Evolutionary conservation across 2,329 filamentous ascomycete species (phyloP).

Genomic region (Ophiostoma himal-ulmi): DNA sequence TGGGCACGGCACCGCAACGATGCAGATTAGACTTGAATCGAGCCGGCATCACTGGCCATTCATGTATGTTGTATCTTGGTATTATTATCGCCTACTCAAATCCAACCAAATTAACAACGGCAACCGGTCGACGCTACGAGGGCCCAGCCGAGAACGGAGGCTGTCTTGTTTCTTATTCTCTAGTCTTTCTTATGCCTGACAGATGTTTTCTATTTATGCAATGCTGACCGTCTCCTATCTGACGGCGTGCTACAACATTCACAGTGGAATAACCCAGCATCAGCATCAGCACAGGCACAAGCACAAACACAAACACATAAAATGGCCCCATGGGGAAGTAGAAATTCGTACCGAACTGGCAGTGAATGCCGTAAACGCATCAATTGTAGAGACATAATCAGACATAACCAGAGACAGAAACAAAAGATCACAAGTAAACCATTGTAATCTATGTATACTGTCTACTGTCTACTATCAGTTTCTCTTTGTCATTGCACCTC

Average conservation of each 20-base stretch:
- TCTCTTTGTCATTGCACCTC: slow-evolving; percentile 1
- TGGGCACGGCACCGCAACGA: too few species aligned
- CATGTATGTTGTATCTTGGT: not conserved
- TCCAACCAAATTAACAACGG: not conserved
- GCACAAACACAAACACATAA: not conserved
- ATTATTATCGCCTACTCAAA: not conserved
- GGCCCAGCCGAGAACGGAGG: slow-evolving; percentile 5
- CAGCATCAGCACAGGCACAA: too few species aligned
- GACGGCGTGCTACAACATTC: not conserved
- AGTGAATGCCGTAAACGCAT: not conserved
- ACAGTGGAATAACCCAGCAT: not conserved
- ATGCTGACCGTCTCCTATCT: not conserved
- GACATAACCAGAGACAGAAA: not conserved
- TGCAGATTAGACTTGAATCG: not conserved
- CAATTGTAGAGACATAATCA: too few species aligned
- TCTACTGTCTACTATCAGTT: not conserved
- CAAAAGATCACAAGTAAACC: not conserved
- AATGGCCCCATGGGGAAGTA: slow-evolving; percentile 13
- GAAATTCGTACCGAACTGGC: not conserved
- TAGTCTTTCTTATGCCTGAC: not conserved
- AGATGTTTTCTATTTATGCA: too few species aligned
- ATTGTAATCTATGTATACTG: not conserved
- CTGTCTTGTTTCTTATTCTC: not conserved
- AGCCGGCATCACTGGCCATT: not conserved
- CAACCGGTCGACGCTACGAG: slow-evolving; percentile 4